phyloP scores from a whole-genome alignment of 2,329 filamentous ascomycete genomes.

The Trichoderma atrobrunneum region DNA sequence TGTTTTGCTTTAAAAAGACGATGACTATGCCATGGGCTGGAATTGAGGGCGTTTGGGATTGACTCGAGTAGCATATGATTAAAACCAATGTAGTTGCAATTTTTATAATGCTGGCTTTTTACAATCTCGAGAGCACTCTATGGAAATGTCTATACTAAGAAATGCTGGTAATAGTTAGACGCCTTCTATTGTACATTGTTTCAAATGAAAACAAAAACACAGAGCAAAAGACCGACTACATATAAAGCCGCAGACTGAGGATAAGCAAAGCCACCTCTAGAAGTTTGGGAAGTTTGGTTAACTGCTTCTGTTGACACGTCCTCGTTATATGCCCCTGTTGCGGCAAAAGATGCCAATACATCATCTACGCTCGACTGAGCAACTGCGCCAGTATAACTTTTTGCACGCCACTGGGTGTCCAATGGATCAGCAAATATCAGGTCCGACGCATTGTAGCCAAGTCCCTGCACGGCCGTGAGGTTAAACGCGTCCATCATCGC shows the following conservation, averaged over 20 bases:
- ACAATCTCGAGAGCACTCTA: not conserved
- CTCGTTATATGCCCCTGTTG: not conserved
- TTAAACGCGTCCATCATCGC: not conserved
- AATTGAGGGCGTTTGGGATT: constrained; percentile 6
- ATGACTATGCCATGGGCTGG: not conserved
- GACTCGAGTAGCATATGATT: not conserved
- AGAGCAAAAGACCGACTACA: not conserved
- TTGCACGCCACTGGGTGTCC: not conserved
- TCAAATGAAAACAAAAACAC: not conserved
- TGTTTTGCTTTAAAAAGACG: not conserved
- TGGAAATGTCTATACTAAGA: not conserved
- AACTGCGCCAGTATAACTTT: not conserved
- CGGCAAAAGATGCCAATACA: not conserved
- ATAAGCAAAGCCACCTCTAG: not conserved
- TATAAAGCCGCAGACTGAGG: not conserved
- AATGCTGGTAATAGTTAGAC: not conserved
- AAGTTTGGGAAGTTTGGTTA: not conserved
- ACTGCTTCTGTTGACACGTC: not conserved
- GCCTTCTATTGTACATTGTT: not conserved
- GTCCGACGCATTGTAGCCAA: not conserved
- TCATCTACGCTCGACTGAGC: not conserved
- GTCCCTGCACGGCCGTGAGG: not conserved
- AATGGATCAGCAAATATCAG: not conserved
- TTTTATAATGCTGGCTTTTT: not conserved
- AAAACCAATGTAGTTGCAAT: not conserved